Conservation (phyloP, 208 protist species). For the Zelonia costaricensis region DNA sequence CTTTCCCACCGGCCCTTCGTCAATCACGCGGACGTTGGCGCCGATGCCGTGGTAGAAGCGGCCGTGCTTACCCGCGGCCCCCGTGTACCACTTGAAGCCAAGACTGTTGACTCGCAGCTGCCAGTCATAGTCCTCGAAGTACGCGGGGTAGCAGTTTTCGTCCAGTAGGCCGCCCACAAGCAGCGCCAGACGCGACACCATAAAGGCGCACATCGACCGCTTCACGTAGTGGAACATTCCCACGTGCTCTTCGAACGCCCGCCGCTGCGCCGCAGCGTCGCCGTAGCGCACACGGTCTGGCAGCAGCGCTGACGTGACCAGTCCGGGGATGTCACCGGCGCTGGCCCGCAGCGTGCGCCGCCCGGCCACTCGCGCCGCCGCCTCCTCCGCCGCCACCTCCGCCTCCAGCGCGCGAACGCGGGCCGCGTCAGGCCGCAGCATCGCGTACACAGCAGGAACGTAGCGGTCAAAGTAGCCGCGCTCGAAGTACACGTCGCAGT, state of each 20-base stretch:
- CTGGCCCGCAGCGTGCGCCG: not conserved
- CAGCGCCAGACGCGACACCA: constrained; percentile 15
- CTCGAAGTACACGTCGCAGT: constrained; percentile 21
- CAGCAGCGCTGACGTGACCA: constrained; percentile 1
- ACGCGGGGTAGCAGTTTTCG: constrained; percentile 23
- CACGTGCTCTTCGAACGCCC: constrained; percentile 9
- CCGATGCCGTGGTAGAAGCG: constrained; percentile 10
- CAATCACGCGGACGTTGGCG: constrained; percentile 21
- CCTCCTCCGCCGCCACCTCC: constrained; percentile 15
- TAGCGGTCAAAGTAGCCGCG: constrained; percentile 7
- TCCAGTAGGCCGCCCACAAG: constrained; percentile 18
- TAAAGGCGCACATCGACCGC: constrained; percentile 22
- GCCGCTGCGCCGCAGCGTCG: not conserved
- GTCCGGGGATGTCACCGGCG: constrained; percentile 1
- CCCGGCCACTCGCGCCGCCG: constrained; percentile 1
- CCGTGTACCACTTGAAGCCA: constrained; percentile 18
- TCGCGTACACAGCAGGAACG: constrained; percentile 13
- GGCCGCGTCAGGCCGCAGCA: constrained; percentile 6
- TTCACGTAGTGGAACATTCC: constrained; percentile 18
- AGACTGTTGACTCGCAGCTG: constrained; percentile 1
- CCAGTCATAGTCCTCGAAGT: constrained; percentile 26
- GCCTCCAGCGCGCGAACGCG: constrained; percentile 15
- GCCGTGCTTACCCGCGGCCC: constrained; percentile 8
- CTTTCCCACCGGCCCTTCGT: not conserved
- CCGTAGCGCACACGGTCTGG: constrained; percentile 14